phyloP scores from a whole-genome alignment of 768 basidiomycete genomes.

The Russula earlei region DNA sequence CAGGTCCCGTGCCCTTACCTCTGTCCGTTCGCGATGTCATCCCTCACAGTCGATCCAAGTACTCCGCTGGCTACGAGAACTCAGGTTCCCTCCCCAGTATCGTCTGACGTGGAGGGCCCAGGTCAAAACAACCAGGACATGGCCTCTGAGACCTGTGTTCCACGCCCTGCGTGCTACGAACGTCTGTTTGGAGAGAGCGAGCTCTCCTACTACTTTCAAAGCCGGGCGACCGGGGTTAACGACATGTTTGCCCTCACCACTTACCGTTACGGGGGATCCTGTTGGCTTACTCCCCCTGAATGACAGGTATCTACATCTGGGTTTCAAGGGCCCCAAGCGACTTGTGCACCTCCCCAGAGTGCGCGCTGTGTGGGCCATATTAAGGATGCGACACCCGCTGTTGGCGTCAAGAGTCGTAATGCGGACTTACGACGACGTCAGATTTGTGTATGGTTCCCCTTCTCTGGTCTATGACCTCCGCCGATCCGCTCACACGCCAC shows the following conservation, averaged over 20 bases:
- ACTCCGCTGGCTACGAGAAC: neutral
- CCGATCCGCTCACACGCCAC: neutral
- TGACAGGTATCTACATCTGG: slow-evolving; percentile 70
- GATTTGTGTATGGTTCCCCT: slow-evolving; percentile 47
- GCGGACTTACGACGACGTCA: slow-evolving; percentile 52
- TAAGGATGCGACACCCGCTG: slow-evolving; percentile 61
- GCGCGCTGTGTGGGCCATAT: slow-evolving; percentile 56
- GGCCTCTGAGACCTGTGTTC: neutral
- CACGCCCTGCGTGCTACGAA: slow-evolving; percentile 27
- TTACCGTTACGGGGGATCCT: neutral
- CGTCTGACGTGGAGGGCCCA: slow-evolving; percentile 3
- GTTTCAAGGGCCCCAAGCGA: slow-evolving; percentile 41
- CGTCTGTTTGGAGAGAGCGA: slow-evolving; percentile 67
- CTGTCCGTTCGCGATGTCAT: neutral
- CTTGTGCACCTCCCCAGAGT: slow-evolving; percentile 42
- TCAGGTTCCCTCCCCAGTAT: slow-evolving; percentile 4
- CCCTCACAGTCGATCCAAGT: neutral
- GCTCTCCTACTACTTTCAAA: slow-evolving; percentile 69
- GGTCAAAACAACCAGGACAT: neutral
- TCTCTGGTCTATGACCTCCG: neutral
- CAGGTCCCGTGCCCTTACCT: neutral
- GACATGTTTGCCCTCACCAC: slow-evolving; percentile 53
- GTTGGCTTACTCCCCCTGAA: neutral
- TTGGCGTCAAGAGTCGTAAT: slow-evolving; percentile 55
- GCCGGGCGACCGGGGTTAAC: slow-evolving; percentile 72